Evolutionary conservation across 257 asterid genomes (phyloP).

Genomic region (Jacaranda mimosifolia): DNA sequence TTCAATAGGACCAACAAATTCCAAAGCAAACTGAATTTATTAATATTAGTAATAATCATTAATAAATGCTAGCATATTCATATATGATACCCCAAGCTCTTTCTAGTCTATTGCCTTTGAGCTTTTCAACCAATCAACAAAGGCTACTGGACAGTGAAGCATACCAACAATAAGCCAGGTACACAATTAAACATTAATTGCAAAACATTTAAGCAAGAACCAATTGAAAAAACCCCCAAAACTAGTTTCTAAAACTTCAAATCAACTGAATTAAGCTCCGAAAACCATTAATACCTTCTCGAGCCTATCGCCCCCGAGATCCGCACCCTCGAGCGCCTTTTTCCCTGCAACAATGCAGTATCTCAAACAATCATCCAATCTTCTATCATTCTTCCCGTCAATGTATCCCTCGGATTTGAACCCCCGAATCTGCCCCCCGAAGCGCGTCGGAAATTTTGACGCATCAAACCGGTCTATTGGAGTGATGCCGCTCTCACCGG

Average conservation of each 20-base stretch:
- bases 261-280: constrained; percentile 23
- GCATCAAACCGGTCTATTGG: constrained; percentile 66
- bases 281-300: constrained; percentile 42
- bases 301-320: constrained; percentile 58
- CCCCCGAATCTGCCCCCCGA: constrained; percentile 69
- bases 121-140: constrained; percentile 11
- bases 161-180: constrained; percentile 8
- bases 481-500: constrained; percentile 69
- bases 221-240: background rate
- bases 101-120: background rate
- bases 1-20: constrained; percentile 2
- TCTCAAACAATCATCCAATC: constrained; percentile 60
- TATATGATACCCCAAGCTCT: background rate
- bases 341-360: constrained; percentile 73
- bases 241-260: background rate
- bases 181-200: background rate
- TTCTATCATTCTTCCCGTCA: constrained; percentile 68
- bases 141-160: background rate
- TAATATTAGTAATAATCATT: background rate
- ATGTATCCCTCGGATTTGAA: constrained; percentile 60
- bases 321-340: constrained; percentile 62
- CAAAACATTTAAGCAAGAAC: background rate
- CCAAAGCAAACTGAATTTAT: constrained; percentile 19
- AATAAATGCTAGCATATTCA: background rate
- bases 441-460: constrained; percentile 63